A percentile compares a stretch with the other conserved stretches of the same genome.
phyloP scores from a whole-genome alignment of 805 yeast species.

The Candida coquimbonensis region DNA sequence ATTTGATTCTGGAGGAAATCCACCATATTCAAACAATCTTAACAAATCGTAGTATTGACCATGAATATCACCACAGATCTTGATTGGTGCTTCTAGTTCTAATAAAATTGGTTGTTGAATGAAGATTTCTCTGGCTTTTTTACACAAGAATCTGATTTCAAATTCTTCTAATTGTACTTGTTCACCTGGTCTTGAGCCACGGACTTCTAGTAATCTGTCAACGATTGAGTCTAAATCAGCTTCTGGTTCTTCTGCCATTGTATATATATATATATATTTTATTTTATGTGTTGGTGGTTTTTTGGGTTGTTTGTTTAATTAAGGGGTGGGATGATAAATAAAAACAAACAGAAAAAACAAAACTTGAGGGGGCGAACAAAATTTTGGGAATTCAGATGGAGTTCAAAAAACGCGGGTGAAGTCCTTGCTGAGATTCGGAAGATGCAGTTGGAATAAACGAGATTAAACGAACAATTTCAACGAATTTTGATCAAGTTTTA shows the following conservation, averaged over 20 bases:
- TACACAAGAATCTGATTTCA: slow-evolving; percentile 92
- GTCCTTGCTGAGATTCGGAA: no score
- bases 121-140: slow-evolving; percentile 96
- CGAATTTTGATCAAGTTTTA: no score
- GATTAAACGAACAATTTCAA: no score
- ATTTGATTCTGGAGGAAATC: slow-evolving; percentile 98
- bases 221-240: slow-evolving; percentile 96
- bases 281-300: no score
- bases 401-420: no score
- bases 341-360: no score
- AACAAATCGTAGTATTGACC: slow-evolving; percentile 96
- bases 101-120: slow-evolving; percentile 94
- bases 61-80: slow-evolving; percentile 94
- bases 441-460: no score
- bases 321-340: neutral
- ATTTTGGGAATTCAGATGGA: no score
- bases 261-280: no score
- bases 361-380: no score
- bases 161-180: slow-evolving; percentile 90
- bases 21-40: slow-evolving; percentile 95
- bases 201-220: slow-evolving; percentile 92
- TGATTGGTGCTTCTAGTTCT: slow-evolving; percentile 96
- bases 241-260: slow-evolving; percentile 48
- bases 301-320: no score
- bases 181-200: slow-evolving; percentile 98